These are phyloP conservation scores for Cryptosporidium meleagridis DNA, from an alignment of 169 alveolate species.

Conservation along the genomic window DNA sequence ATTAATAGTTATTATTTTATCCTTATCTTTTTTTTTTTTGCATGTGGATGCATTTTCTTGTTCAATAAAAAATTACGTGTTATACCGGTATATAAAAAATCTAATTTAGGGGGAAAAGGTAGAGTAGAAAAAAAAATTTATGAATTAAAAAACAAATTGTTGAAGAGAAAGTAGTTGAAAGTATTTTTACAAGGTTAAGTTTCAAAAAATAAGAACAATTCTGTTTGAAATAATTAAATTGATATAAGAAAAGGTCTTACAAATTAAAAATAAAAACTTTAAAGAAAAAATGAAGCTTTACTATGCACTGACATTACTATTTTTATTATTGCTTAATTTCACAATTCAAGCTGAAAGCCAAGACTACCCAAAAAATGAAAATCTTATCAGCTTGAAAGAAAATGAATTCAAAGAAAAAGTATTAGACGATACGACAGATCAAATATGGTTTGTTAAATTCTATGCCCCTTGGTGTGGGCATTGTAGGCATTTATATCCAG, in stretches of 20 bases:
- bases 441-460: conserved; percentile 90
- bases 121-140: not conserved
- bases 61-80: not conserved
- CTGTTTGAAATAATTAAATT: not conserved
- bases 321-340: not conserved
- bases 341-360: not conserved
- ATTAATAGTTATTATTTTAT: not conserved
- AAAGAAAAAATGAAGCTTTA: not conserved
- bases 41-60: conserved; percentile 21
- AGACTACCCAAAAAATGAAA: conserved; percentile 1
- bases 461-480: conserved; percentile 95
- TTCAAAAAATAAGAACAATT: too few relatives aligned
- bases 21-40: not conserved
- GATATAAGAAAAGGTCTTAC: too few relatives aligned
- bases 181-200: not conserved
- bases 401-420: conserved; percentile 25
- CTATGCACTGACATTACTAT: not conserved
- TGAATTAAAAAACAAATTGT: not conserved
- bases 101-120: not conserved
- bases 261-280: not conserved
- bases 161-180: not conserved
- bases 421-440: conserved; percentile 78
- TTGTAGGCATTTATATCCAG: conserved; percentile 80
- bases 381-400: conserved; percentile 4
- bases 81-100: conserved; percentile 1